Percentiles rank a stretch among this genome's conserved stretches.
Conservation (phyloP, 768 basidiomycete species). For the Hebeloma cylindrosporum region DNA sequence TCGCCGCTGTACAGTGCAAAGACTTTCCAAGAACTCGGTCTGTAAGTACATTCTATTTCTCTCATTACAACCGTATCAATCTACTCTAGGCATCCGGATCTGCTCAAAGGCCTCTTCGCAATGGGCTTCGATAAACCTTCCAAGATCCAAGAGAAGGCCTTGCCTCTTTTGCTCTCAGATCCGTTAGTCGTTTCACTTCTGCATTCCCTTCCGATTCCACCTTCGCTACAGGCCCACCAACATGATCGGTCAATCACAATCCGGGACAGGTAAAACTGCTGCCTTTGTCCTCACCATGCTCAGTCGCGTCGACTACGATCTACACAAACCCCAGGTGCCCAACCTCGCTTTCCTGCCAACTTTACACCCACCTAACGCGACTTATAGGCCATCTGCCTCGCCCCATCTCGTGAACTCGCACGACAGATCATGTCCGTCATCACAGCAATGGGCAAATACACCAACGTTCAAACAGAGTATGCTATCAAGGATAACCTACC, state of each 20-base stretch:
- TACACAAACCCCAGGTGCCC: conserved; percentile 79
- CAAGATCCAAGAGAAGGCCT: conserved; percentile 96
- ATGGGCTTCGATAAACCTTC: conserved; percentile 98
- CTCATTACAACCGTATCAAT: background rate
- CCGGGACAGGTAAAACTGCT: conserved; percentile 98
- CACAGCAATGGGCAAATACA: conserved; percentile 93
- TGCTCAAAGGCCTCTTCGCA: conserved; percentile 91
- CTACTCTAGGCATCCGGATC: conserved; percentile 65
- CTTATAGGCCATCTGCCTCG: conserved; percentile 88
- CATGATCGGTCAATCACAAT: conserved; percentile 99
- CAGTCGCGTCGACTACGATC: conserved; percentile 83
- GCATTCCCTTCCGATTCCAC: background rate
- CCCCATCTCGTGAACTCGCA: conserved; percentile 94
- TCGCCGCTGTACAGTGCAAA: conserved; percentile 95
- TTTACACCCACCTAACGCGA: background rate
- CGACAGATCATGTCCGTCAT: conserved; percentile 97
- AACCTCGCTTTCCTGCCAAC: background rate
- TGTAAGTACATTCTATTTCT: conserved; percentile 60
- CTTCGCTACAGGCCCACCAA: conserved; percentile 76
- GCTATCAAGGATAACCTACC: conserved; percentile 90
- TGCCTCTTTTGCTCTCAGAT: conserved; percentile 85
- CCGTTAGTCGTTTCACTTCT: conserved; percentile 53
- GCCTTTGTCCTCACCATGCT: conserved; percentile 98
- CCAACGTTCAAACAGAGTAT: conserved; percentile 89
- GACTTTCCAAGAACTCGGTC: conserved; percentile 91